Evolutionary conservation across 805 yeast species (phyloP), one percentile per base, ranked within the genome.

Genomic region (Cyberlindnera xishuangbannaensis): DNA sequence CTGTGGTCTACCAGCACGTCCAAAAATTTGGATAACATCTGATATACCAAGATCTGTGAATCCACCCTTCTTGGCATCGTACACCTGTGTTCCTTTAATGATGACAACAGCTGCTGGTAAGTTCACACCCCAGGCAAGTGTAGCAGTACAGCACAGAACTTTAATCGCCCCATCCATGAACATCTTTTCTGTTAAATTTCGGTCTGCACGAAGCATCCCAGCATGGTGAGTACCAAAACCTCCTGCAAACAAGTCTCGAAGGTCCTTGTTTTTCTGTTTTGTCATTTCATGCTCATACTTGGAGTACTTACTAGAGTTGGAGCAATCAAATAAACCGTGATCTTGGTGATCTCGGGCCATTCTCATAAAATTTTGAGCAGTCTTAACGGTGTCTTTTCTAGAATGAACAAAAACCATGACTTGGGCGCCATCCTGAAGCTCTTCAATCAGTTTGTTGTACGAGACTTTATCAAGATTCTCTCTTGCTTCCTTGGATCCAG

Each of bases 1-100:
- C 48, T 94, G 98, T 1, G 99, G 99, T 61, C 99, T 77, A 62
- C 99, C 99, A 18, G 98, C 98, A 65, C 99, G 83, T 48, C 99
- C 99, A 62, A 92, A 92, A 45, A 92, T 92, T 64, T 92, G 99
- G 41, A 94, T 83, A 25, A 92, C 95, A 62, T 92, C 99, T 0
- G 96, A 83, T 13, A 92, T 90, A 2, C 97, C 97, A 25, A 94
- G 64, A 53, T 92, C 98, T 3, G 81, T 75, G 51, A 78, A 85
- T 0, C 98, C 98, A 69, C 98, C 98, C 33, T 81, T 82, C 54
- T 88, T 85, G 0, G 97, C 71, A 54, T 92, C 95, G 53, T 92
- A 92, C 0, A 92, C 87, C 52, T 90, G 95, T 0, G 99, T 92
- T 0, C 99, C 99, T 51, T 92, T 92, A 20, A 92, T 78, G 42